Evolutionary conservation across 257 asterid genomes (phyloP).

Genomic region (Cinchona pubescens): DNA sequence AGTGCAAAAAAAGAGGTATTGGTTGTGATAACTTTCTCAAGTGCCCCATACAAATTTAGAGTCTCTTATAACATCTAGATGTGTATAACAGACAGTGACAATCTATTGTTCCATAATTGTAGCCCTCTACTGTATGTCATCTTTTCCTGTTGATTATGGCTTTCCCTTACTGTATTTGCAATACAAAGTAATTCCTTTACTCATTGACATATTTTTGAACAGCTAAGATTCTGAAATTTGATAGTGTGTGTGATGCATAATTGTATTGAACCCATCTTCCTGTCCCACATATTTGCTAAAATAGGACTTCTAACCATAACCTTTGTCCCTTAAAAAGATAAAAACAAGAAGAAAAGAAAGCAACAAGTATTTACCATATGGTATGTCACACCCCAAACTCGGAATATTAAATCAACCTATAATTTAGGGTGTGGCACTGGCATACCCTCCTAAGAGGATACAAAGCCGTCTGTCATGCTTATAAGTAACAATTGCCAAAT

Average conservation of each 20-base stretch:
- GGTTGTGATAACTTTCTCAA: neutral
- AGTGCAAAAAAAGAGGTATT: neutral
- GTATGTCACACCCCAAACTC: no score
- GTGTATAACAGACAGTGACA: no score
- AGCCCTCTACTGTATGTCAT: neutral
- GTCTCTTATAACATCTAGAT: neutral
- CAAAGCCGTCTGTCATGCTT: no score
- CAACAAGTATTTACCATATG: neutral
- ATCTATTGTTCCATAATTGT: neutral
- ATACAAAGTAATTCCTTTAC: neutral
- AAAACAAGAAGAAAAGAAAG: neutral
- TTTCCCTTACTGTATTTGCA: neutral
- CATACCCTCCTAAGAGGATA: no score
- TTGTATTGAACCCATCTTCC: neutral
- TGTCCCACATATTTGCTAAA: neutral
- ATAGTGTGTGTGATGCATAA: neutral
- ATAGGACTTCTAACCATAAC: neutral
- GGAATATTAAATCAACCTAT: no score
- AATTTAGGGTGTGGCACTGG: no score
- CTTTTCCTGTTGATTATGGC: neutral
- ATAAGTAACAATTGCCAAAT: no score
- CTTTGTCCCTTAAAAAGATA: neutral
- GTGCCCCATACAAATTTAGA: neutral
- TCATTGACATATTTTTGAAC: neutral
- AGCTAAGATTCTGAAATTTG: neutral